Base-by-base conservation (phyloP, 768 basidiomycete genomes). In the Pisolithus albus region DNA sequence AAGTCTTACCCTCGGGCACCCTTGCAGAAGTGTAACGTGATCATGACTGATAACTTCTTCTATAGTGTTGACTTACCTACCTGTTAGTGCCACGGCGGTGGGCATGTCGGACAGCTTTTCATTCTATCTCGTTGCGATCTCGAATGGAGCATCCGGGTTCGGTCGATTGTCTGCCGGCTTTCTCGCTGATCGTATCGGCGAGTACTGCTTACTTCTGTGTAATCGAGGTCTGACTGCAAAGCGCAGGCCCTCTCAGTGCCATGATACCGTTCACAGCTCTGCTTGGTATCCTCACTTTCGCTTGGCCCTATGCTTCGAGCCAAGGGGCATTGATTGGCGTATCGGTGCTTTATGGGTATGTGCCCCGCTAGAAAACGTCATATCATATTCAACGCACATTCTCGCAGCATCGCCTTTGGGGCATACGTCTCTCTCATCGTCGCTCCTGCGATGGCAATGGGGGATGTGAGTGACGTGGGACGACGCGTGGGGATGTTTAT, bases 111-210 rank as follows among this genome's bases (percentile, higher is more conserved):
- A 61, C 0, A 65, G 75, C 36, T 76, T 86, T 46, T 68, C 80
- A 0, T 81, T 83, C 63, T 88, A 88, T 57, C 70, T 86, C 15
- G 66, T 86, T 11, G 72, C 86, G 0, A 78, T 90, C 49, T 79
- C 81, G 3, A 91, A 91, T 57, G 83, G 77, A 0, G 72, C 77
- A 32, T 84, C 83, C 1, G 69, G 81, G 2, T 69, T 85, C 26
- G 87, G 86, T 4, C 78, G 88, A 11, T 69, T 82, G 40, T 45
- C 65, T 1, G 73, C 75, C 0, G 86, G 86, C 8, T 46, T 73
- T 23, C 46, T 83, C 1, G 76, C 77, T 1, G 86, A 88, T 65
- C 61, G 66, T 18, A 37, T 78, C 19, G 83, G 82, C 80, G 47
- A 11, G 5, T 15, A 32, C 4, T 26, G 4, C 36, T 2, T 11